phyloP scores from a whole-genome alignment of 2,329 filamentous ascomycete genomes.

The Xylaria sp. region DNA sequence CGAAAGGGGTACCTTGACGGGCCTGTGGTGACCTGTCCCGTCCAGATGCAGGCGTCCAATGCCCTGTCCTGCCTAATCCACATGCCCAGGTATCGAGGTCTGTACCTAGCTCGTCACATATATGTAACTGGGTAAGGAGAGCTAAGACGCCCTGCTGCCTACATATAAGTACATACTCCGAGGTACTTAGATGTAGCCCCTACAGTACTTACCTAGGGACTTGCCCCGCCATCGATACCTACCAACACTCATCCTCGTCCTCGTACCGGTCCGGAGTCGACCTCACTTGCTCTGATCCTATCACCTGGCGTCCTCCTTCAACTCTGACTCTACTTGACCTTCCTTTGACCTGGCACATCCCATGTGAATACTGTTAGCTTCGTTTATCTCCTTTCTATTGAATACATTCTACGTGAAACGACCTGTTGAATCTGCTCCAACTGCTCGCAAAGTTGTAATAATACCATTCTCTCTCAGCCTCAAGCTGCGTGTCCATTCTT shows the following conservation, averaged over 20 bases:
- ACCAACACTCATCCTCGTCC: constrained; percentile 19
- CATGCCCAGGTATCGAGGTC: constrained; percentile 13
- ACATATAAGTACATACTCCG: neutral
- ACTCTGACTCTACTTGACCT: constrained; percentile 27
- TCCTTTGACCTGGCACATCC: constrained; percentile 28
- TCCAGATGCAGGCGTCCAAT: constrained; percentile 31
- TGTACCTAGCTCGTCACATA: neutral
- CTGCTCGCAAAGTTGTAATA: constrained; percentile 41
- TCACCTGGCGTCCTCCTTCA: constrained; percentile 29
- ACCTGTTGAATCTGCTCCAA: constrained; percentile 18
- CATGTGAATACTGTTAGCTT: constrained; percentile 39
- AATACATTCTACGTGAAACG: constrained; percentile 26
- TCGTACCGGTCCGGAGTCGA: constrained; percentile 34
- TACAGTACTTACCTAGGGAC: constrained; percentile 9
- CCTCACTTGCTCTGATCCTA: constrained; percentile 35
- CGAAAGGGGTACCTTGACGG: constrained; percentile 28
- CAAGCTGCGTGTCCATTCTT: constrained; percentile 40
- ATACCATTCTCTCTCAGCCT: constrained; percentile 42
- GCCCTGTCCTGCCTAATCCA: constrained; percentile 33
- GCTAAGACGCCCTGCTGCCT: constrained; percentile 16
- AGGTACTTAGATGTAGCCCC: neutral
- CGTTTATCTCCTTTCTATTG: constrained; percentile 27
- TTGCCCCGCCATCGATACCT: constrained; percentile 34
- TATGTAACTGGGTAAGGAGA: constrained; percentile 5
- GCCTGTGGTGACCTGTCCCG: constrained; percentile 34